Percentiles rank a stretch among this genome's conserved stretches.
Conservation (phyloP, 345 rosid species). For the Eucalyptus curtisii region DNA sequence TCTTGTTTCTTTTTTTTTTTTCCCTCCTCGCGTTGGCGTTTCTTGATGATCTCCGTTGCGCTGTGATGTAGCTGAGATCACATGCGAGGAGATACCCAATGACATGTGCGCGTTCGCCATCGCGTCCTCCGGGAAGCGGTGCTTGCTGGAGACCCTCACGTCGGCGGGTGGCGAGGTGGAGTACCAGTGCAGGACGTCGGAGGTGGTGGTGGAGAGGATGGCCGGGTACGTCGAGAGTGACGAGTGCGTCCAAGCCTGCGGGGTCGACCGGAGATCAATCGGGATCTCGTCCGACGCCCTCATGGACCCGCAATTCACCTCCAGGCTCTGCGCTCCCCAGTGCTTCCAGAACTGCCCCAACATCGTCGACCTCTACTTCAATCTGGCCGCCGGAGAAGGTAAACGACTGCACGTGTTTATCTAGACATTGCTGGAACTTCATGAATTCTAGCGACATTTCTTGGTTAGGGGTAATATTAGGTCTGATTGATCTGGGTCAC, state of each 20-base stretch:
- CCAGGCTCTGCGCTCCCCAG: constrained; percentile 66
- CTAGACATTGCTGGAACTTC: neutral
- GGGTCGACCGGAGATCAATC: constrained; percentile 62
- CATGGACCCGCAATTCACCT: constrained; percentile 54
- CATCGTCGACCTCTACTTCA: constrained; percentile 86
- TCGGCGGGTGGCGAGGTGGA: constrained; percentile 22
- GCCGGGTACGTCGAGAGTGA: constrained; percentile 65
- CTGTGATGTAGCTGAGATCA: constrained; percentile 25
- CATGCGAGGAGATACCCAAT: constrained; percentile 61
- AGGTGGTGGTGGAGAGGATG: constrained; percentile 61
- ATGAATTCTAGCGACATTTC: neutral
- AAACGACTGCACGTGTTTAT: neutral
- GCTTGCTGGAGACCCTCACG: constrained; percentile 54
- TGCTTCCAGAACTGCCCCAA: constrained; percentile 76
- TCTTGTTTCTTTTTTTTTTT: neutral
- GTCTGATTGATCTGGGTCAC: neutral
- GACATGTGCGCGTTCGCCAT: constrained; percentile 64
- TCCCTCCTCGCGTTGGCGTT: neutral
- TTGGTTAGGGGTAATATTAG: neutral
- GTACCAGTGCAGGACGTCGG: constrained; percentile 72
- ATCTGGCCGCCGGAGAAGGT: constrained; percentile 98
- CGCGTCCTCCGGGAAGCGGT: constrained; percentile 69
- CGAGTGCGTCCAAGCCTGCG: constrained; percentile 61
- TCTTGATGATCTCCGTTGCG: neutral
- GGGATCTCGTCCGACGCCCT: constrained; percentile 88